These are phyloP conservation scores for Coemansia sp. DNA, from an alignment of 192 early-diverging fungal genomes.

Conservation along the genomic window DNA sequence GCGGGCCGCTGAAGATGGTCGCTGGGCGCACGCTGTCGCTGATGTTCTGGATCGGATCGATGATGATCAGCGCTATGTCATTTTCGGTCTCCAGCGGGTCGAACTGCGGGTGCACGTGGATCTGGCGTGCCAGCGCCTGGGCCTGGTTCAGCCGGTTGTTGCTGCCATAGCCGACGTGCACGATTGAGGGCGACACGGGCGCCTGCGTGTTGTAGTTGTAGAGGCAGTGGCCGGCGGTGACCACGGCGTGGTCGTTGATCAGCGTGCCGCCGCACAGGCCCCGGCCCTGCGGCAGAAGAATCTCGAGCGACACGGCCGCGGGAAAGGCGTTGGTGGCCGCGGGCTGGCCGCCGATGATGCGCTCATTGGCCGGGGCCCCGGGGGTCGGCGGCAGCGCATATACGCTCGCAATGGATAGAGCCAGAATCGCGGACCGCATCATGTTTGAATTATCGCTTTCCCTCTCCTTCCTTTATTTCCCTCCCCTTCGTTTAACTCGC, in stretches of 20 bases:
- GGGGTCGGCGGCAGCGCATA: not conserved
- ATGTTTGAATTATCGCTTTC: not conserved
- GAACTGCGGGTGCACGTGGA: slow-evolving; percentile 20
- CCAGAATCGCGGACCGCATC: not conserved
- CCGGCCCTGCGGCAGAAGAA: not conserved
- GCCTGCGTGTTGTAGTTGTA: slow-evolving; percentile 5
- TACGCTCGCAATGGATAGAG: not conserved
- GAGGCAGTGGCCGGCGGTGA: slow-evolving; percentile 45
- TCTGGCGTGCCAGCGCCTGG: not conserved
- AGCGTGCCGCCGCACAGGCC: slow-evolving; percentile 43
- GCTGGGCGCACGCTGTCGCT: not conserved
- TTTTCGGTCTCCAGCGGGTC: slow-evolving; percentile 9
- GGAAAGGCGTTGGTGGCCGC: slow-evolving; percentile 16
- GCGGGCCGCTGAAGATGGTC: slow-evolving; percentile 17
- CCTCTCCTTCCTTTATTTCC: no score
- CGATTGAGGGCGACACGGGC: not conserved
- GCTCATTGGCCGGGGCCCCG: slow-evolving; percentile 3
- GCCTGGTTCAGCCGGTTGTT: slow-evolving; percentile 9
- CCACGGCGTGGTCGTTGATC: slow-evolving; percentile 18
- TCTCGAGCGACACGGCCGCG: slow-evolving; percentile 17
- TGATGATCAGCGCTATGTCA: slow-evolving; percentile 28
- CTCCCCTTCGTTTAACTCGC: no score
- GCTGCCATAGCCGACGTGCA: slow-evolving; percentile 23
- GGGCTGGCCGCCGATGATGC: slow-evolving; percentile 28
- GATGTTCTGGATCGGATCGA: not conserved